Percentiles rank a stretch among this genome's conserved stretches.
These are phyloP conservation scores for Fusarium heterosporum DNA, from an alignment of 2,329 filamentous ascomycete genomes.

Conservation along the genomic window DNA sequence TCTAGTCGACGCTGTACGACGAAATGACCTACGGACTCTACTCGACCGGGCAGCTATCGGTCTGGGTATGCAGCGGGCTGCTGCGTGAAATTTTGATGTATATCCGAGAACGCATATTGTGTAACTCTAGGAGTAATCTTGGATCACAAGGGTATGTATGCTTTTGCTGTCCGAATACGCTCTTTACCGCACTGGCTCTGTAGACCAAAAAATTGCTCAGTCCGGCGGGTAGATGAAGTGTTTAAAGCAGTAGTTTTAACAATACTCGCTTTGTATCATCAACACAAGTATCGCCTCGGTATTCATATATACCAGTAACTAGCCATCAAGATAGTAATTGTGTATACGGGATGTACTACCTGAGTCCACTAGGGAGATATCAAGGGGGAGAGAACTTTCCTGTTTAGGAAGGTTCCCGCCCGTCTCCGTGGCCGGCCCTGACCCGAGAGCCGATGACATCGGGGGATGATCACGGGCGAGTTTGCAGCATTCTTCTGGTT, in stretches of 20 bases:
- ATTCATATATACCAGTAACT: constrained; percentile 7
- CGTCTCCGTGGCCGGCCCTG: constrained; percentile 26
- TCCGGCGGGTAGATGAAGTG: not conserved
- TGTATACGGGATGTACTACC: constrained; percentile 2
- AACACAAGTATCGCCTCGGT: not conserved
- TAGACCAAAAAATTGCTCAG: not conserved
- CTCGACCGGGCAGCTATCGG: constrained; percentile 10
- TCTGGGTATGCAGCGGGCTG: constrained; percentile 1
- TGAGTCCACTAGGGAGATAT: not conserved
- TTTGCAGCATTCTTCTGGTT: not conserved
- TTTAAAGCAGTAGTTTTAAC: not conserved
- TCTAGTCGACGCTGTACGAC: constrained; percentile 33
- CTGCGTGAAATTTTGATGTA: constrained; percentile 22
- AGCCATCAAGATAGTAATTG: not conserved
- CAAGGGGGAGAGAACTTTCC: constrained; percentile 17
- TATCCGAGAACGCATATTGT: not conserved
- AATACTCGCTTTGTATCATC: not conserved
- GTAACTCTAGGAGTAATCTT: constrained; percentile 9
- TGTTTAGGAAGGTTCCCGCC: constrained; percentile 31
- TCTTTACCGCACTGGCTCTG: constrained; percentile 4
- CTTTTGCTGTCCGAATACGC: constrained; percentile 8
- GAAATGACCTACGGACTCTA: constrained; percentile 12
- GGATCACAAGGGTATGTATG: not conserved
- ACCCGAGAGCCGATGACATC: constrained; percentile 9
- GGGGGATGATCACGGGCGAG: no score